A percentile compares a stretch with the other conserved stretches of the same genome.
Evolutionary conservation across 192 early-diverging fungal species (phyloP).

Genomic region (Glomus cerebriforme): DNA sequence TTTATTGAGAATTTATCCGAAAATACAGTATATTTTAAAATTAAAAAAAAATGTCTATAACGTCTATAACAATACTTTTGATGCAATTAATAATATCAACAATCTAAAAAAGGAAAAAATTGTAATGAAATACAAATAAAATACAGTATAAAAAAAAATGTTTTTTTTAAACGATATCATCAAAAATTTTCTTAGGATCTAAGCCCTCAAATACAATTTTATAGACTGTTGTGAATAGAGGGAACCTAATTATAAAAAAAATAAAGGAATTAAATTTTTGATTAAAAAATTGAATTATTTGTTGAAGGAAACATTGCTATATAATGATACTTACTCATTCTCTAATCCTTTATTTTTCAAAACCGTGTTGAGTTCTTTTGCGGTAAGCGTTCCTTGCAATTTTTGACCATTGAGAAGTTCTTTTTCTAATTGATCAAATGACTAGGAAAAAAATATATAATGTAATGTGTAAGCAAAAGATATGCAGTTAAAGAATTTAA

Average conservation of each 20-base stretch:
- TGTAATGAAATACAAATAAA: background rate
- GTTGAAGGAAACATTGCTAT: background rate
- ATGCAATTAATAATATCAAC: too few species aligned
- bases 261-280: background rate
- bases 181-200: conserved; percentile 69
- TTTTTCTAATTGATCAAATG: conserved; percentile 87
- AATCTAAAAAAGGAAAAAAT: background rate
- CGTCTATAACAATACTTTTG: too few species aligned
- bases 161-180: conserved; percentile 40
- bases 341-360: conserved; percentile 57
- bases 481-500: background rate
- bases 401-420: conserved; percentile 97
- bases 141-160: too few species aligned
- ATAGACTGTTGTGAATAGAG: conserved; percentile 95
- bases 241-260: conserved; percentile 58
- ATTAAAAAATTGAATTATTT: background rate
- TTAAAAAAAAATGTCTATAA: too few species aligned
- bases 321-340: conserved; percentile 37
- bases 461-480: background rate
- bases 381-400: conserved; percentile 92
- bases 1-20: too few species aligned
- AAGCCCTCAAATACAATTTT: conserved; percentile 82
- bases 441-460: conserved; percentile 34
- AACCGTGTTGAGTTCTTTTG: conserved; percentile 83
- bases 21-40: too few species aligned